Percentiles rank a stretch among this genome's conserved stretches.
These are phyloP conservation scores for Vigna mungo DNA, from an alignment of 306 rosid genomes.

Conservation along the genomic window DNA sequence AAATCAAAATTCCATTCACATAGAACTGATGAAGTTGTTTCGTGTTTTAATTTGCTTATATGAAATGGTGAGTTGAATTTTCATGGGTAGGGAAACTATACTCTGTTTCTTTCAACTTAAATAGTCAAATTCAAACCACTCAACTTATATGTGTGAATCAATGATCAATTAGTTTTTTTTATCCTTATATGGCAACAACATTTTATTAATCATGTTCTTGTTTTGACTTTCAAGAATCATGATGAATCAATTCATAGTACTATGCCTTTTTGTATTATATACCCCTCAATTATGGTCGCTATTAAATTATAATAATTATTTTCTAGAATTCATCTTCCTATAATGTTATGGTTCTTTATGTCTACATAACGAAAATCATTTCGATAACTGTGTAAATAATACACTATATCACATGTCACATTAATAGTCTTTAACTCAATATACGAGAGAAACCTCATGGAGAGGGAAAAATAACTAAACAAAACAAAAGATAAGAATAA, in stretches of 20 bases:
- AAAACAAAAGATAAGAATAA: too few relatives aligned
- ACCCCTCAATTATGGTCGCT: too few relatives aligned
- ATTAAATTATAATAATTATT: too few relatives aligned
- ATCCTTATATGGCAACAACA: not conserved
- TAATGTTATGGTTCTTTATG: too few relatives aligned
- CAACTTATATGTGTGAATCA: not conserved
- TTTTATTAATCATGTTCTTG: not conserved
- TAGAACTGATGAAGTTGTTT: not conserved
- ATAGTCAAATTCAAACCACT: slow-evolving; percentile 2
- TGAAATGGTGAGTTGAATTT: not conserved
- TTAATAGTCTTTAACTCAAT: too few relatives aligned
- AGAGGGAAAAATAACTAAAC: too few relatives aligned
- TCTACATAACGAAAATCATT: too few relatives aligned
- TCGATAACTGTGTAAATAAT: too few relatives aligned
- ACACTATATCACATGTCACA: too few relatives aligned
- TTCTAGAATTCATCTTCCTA: too few relatives aligned
- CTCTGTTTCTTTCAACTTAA: not conserved
- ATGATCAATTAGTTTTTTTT: not conserved
- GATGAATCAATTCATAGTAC: not conserved
- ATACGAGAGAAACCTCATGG: too few relatives aligned
- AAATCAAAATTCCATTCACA: not conserved
- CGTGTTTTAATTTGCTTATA: not conserved
- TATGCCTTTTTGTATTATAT: not conserved
- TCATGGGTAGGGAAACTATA: not conserved
- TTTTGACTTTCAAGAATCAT: not conserved